Conservation (phyloP, 2,329 filamentous ascomycete genomes). For the Aspergillus novofumigatus region DNA sequence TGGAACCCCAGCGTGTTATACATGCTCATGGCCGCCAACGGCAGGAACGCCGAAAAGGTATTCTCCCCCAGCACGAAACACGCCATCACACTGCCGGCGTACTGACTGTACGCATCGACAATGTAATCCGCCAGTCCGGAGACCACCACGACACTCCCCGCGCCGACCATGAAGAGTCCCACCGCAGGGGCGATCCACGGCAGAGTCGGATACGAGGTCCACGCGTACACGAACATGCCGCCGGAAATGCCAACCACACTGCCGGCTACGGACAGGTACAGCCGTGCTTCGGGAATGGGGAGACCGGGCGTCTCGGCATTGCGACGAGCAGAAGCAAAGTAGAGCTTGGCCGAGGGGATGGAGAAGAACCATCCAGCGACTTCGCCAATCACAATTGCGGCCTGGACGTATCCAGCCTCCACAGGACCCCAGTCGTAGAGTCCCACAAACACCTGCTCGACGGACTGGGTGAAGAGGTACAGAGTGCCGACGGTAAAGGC, state of each 20-base stretch:
- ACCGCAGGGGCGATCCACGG: slow-evolving; percentile 35
- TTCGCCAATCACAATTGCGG: slow-evolving; percentile 41
- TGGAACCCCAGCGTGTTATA: slow-evolving; percentile 34
- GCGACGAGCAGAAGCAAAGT: slow-evolving; percentile 26
- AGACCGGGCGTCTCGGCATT: slow-evolving; percentile 38
- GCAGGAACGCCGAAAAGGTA: slow-evolving; percentile 40
- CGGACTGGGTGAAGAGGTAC: slow-evolving; percentile 42
- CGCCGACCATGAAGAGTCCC: slow-evolving; percentile 36
- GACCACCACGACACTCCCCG: slow-evolving; percentile 41
- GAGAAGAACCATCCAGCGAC: slow-evolving; percentile 36
- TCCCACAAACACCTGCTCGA: slow-evolving; percentile 40
- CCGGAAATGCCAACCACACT: slow-evolving; percentile 31
- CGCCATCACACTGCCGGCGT: slow-evolving; percentile 45
- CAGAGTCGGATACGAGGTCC: slow-evolving; percentile 28
- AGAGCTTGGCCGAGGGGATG: slow-evolving; percentile 12
- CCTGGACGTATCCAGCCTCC: slow-evolving; percentile 38
- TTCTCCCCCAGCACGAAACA: slow-evolving; percentile 45
- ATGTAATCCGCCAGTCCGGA: slow-evolving; percentile 48
- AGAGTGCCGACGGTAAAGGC: slow-evolving; percentile 42
- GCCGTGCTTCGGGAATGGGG: slow-evolving; percentile 42
- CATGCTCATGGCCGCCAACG: slow-evolving; percentile 36
- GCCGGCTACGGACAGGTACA: slow-evolving; percentile 40
- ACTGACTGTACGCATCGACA: slow-evolving; percentile 47
- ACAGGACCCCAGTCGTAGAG: slow-evolving; percentile 25
- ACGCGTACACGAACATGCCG: slow-evolving; percentile 36